These are phyloP conservation scores for Calonectria naviculata DNA, from an alignment of 2,329 filamentous ascomycete genomes.

Conservation along the genomic window DNA sequence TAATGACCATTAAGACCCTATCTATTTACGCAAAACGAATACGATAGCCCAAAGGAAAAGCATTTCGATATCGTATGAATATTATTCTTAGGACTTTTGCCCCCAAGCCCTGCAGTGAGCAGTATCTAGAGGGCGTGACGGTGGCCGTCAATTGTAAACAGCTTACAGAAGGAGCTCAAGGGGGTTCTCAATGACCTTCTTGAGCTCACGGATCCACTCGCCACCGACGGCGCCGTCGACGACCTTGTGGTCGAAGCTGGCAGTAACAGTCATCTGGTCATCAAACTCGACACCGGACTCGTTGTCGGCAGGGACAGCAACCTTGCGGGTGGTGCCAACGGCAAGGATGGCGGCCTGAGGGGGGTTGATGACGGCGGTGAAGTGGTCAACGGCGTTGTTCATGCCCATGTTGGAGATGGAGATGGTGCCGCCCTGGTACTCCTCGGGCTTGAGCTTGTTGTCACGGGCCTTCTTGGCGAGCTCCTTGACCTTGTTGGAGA, in stretches of 20 bases:
- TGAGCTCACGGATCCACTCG: constrained; percentile 96
- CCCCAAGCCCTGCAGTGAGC: not conserved
- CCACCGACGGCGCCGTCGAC: constrained; percentile 96
- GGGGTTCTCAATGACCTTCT: constrained; percentile 98
- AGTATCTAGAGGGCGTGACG: constrained; percentile 12
- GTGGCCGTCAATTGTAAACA: constrained; percentile 13
- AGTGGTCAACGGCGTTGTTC: constrained; percentile 95
- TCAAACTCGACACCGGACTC: constrained; percentile 96
- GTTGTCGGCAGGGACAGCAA: constrained; percentile 85
- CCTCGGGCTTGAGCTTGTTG: constrained; percentile 98
- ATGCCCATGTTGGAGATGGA: constrained; percentile 99
- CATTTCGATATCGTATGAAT: constrained; percentile 27
- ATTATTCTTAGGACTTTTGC: constrained; percentile 26
- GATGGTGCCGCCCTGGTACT: constrained; percentile 99
- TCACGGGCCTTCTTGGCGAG: constrained; percentile 96
- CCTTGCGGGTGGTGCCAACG: constrained; percentile 95
- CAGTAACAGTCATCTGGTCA: constrained; percentile 95
- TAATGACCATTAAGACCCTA: constrained; percentile 27
- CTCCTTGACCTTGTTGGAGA: constrained; percentile 92
- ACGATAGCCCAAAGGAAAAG: constrained; percentile 22
- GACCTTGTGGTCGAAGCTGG: constrained; percentile 98
- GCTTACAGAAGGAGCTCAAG: constrained; percentile 89
- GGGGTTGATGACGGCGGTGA: constrained; percentile 99
- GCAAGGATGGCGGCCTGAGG: constrained; percentile 96
- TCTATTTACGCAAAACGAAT: constrained; percentile 28